A percentile compares a stretch with the other conserved stretches of the same genome.
phyloP scores from a whole-genome alignment of 371 early-diverging fungal genomes.

The Globomyces sp. region DNA sequence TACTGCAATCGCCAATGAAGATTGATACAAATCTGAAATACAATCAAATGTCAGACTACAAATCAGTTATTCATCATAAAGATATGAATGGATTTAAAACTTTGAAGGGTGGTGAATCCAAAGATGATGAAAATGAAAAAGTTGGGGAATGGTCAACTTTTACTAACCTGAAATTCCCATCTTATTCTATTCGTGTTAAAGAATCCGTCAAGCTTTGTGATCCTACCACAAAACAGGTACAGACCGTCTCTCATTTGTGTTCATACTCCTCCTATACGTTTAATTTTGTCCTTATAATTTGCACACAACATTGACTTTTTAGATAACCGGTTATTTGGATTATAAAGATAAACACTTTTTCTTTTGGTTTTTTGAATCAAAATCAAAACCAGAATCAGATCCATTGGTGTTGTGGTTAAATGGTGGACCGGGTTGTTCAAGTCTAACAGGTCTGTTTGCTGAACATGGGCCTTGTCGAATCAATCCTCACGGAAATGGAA shows the following conservation, averaged over 20 bases:
- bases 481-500: conserved; percentile 51
- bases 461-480: conserved; percentile 67
- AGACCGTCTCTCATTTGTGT: no score
- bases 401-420: conserved; percentile 71
- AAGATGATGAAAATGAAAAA: no score
- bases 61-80: no score
- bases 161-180: conserved; percentile 64
- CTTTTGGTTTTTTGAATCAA: conserved; percentile 78
- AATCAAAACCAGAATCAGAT: conserved; percentile 60
- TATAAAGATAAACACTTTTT: conserved; percentile 18
- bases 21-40: no score
- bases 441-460: conserved; percentile 74
- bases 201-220: conserved; percentile 69
- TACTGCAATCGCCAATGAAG: no score
- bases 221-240: conserved; percentile 63
- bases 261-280: no score
- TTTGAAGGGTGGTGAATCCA: no score
- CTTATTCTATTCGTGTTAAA: conserved; percentile 68
- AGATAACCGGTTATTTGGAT: conserved; percentile 23
- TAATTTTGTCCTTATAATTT: no score
- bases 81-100: no score
- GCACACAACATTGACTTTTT: no score
- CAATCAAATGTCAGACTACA: no score
- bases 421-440: conserved; percentile 86
- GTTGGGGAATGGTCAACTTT: conserved; percentile 22